Percentiles rank a stretch among this genome's conserved stretches.
Conservation (phyloP, 1,284 basidiomycete genomes). For the Erythrobasidium hasegawianum region DNA sequence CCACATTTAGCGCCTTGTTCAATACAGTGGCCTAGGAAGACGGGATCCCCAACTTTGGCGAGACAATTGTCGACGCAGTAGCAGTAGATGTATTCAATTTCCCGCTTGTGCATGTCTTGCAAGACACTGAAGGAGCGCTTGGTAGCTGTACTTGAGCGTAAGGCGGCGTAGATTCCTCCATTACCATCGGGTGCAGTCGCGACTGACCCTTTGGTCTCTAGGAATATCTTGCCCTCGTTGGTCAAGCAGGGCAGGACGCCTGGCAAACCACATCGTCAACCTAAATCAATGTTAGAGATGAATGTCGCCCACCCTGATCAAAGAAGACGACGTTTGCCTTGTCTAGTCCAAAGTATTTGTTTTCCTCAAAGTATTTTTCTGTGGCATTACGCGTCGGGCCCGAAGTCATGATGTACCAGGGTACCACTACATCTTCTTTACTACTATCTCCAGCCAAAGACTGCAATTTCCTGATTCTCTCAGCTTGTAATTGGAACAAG, state of each 20-base stretch:
- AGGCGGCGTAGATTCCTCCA: constrained; percentile 64
- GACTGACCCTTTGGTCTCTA: constrained; percentile 71
- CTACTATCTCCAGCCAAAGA: constrained; percentile 62
- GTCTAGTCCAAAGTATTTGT: constrained; percentile 79
- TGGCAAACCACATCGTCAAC: too few species aligned
- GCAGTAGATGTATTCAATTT: constrained; percentile 83
- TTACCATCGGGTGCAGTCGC: constrained; percentile 97
- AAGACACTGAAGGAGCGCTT: constrained; percentile 58
- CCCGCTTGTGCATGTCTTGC: constrained; percentile 71
- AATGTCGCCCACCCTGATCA: constrained; percentile 89
- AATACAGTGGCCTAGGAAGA: constrained; percentile 93
- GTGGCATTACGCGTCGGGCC: constrained; percentile 88
- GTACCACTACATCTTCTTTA: constrained; percentile 66
- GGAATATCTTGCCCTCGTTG: constrained; percentile 87
- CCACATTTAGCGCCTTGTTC: constrained; percentile 79
- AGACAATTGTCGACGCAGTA: constrained; percentile 99
- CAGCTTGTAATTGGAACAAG: constrained; percentile 95
- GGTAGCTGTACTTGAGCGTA: constrained; percentile 18
- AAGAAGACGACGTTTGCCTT: constrained; percentile 84
- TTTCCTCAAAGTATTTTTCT: constrained; percentile 73
- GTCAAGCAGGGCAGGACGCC: constrained; percentile 93
- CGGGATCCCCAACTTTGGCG: constrained; percentile 91
- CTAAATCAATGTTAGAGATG: too few species aligned
- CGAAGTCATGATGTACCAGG: constrained; percentile 99
- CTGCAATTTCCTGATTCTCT: constrained; percentile 82